Evolutionary conservation across 2,329 filamentous ascomycete species (phyloP).

Genomic region (Didymellaceae sp.): DNA sequence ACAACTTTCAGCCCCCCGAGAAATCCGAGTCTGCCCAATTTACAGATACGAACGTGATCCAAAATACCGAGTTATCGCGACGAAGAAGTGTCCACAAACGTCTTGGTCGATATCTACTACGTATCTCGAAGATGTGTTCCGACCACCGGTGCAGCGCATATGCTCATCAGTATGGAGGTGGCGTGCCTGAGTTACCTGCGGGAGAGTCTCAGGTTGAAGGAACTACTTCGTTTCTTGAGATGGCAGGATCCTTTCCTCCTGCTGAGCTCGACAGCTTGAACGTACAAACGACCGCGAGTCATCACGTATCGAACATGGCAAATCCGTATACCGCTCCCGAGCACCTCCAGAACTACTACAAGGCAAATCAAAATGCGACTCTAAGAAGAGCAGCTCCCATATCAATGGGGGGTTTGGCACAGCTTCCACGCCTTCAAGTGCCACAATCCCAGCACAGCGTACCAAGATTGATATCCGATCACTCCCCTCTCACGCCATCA

Average conservation of each 20-base stretch:
- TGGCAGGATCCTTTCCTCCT: constrained; percentile 6
- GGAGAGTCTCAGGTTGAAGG: not conserved
- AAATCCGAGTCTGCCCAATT: not conserved
- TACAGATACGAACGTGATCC: not conserved
- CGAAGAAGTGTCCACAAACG: constrained; percentile 6
- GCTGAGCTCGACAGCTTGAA: constrained; percentile 2
- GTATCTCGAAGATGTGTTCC: not conserved
- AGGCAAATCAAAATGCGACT: not conserved
- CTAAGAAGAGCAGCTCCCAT: not conserved
- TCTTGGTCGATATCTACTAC: constrained; percentile 1
- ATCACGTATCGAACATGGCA: not conserved
- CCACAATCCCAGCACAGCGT: not conserved
- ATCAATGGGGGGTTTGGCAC: not conserved
- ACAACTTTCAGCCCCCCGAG: not conserved
- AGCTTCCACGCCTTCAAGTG: constrained; percentile 11
- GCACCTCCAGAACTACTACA: not conserved
- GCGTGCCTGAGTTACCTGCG: constrained; percentile 1
- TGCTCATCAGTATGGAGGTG: not conserved
- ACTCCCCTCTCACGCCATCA: constrained; percentile 2
- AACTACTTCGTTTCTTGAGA: not conserved
- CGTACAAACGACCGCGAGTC: not conserved
- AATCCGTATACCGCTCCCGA: not conserved
- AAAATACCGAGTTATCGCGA: constrained; percentile 1
- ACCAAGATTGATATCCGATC: not conserved
- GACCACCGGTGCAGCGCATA: not conserved